These are phyloP conservation scores for Aureobasidium subglaciale DNA, from an alignment of 2,329 filamentous ascomycete species.

Conservation along the genomic window DNA sequence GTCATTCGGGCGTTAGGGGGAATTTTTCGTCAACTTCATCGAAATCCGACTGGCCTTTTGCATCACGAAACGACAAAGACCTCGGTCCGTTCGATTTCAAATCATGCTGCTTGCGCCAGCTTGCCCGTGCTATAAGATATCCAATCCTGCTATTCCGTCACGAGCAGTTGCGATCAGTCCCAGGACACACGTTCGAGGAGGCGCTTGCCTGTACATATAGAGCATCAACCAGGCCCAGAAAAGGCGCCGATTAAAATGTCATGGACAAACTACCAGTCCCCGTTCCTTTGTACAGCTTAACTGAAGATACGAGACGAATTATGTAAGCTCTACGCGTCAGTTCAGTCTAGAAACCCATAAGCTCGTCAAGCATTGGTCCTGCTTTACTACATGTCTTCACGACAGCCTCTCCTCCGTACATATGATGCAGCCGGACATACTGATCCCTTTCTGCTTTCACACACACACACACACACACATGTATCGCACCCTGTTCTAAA, in stretches of 20 bases:
- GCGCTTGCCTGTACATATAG: slow-evolving; percentile 4
- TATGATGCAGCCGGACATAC: neutral
- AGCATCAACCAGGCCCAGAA: neutral
- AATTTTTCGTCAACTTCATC: neutral
- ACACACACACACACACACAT: neutral
- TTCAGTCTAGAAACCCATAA: neutral
- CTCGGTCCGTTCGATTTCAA: neutral
- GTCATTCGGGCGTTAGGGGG: slow-evolving; percentile 11
- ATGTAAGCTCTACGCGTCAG: too few relatives aligned
- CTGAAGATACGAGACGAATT: too few relatives aligned
- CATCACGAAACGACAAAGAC: slow-evolving; percentile 2
- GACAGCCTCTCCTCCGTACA: too few relatives aligned
- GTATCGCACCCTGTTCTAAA: too few relatives aligned
- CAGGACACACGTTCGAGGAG: neutral
- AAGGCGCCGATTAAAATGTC: neutral
- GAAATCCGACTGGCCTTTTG: neutral
- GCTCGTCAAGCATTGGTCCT: neutral
- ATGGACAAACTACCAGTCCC: neutral
- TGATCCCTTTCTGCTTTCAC: neutral
- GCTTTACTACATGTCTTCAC: neutral
- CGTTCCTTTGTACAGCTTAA: neutral
- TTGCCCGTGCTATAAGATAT: neutral
- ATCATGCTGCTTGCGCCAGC: neutral
- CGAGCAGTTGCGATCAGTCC: neutral
- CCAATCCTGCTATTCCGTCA: neutral